Conservation (phyloP, 1,284 basidiomycete species). For the Ustilago cynodontis region DNA sequence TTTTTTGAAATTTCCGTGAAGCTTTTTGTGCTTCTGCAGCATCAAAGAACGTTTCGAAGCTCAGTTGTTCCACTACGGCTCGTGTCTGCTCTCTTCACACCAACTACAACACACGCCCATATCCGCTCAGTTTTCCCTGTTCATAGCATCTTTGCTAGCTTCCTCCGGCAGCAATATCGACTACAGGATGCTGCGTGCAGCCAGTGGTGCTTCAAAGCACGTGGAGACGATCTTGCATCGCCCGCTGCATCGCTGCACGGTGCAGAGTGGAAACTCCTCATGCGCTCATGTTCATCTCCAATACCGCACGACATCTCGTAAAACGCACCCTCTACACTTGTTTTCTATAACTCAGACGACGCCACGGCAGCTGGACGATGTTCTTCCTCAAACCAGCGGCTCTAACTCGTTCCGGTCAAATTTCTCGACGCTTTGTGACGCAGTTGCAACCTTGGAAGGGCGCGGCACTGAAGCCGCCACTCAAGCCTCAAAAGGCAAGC, state of each 20-base stretch:
- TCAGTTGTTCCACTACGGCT: constrained; percentile 17
- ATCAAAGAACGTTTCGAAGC: background rate
- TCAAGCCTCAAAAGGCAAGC: background rate
- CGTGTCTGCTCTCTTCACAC: background rate
- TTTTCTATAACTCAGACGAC: background rate
- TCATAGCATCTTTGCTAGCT: background rate
- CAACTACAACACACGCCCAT: background rate
- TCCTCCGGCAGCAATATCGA: background rate
- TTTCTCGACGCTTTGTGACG: constrained; percentile 1
- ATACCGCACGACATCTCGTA: background rate
- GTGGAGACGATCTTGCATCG: constrained; percentile 11
- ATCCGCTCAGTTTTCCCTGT: background rate
- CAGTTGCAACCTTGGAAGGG: background rate
- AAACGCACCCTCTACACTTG: background rate
- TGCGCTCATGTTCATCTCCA: background rate
- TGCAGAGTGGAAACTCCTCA: background rate
- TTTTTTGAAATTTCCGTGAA: constrained; percentile 3
- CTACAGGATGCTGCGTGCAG: constrained; percentile 27
- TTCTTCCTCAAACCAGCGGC: background rate
- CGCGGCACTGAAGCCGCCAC: background rate
- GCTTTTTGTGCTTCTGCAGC: constrained; percentile 2
- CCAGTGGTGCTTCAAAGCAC: constrained; percentile 20
- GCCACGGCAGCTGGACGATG: background rate
- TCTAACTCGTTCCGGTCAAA: background rate
- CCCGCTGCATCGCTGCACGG: background rate